Conservation (phyloP, 305 asterid species). For the Fraxinus latifolia region DNA sequence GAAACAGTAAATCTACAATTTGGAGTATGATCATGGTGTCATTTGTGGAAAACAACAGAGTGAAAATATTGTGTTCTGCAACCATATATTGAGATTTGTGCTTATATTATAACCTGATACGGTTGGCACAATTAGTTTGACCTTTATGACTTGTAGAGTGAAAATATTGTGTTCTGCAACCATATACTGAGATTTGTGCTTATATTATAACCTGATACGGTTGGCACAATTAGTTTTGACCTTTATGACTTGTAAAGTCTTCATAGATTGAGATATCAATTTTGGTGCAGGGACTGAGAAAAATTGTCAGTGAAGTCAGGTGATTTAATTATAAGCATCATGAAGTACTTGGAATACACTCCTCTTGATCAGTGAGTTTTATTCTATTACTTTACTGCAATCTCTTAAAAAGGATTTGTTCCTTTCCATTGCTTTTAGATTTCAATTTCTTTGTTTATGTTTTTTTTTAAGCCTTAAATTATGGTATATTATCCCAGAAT, state of each 20-base stretch:
- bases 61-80: not conserved
- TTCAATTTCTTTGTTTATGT: not conserved
- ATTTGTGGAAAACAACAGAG: not conserved
- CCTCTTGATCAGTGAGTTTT: constrained; percentile 73
- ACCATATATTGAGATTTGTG: too few species aligned
- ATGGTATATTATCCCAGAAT: constrained; percentile 44
- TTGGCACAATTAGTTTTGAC: not conserved
- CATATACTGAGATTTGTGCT: not conserved
- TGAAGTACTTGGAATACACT: constrained; percentile 93
- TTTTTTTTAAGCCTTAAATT: not conserved
- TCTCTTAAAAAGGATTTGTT: not conserved
- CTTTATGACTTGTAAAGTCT: not conserved
- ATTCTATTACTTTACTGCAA: constrained; percentile 4
- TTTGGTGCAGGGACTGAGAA: constrained; percentile 21
- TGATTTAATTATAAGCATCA: constrained; percentile 27
- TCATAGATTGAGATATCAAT: not conserved
- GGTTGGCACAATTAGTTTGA: not conserved
- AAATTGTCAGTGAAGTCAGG: constrained; percentile 18
- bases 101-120: too few species aligned
- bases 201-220: not conserved
- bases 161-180: not conserved
- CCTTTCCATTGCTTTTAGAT: not conserved
- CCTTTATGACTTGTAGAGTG: not conserved
- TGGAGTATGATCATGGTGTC: not conserved
- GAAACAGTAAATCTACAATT: not conserved